A percentile compares a stretch with the other conserved stretches of the same genome.
These are phyloP conservation scores for Penicillium soppii DNA, from an alignment of 495 filamentous ascomycete genomes.

Conservation along the genomic window DNA sequence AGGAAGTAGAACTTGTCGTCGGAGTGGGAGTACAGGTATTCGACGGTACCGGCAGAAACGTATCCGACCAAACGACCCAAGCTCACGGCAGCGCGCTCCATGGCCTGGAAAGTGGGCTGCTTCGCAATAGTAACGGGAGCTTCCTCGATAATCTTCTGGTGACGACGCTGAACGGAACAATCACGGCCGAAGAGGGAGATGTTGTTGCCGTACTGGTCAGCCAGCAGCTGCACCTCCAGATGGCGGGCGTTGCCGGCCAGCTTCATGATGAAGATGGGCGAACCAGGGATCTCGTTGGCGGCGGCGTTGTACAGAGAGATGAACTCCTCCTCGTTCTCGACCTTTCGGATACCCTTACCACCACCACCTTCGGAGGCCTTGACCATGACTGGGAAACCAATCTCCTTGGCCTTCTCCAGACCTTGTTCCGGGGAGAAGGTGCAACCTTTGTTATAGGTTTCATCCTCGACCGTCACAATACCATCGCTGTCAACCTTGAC, in stretches of 20 bases:
- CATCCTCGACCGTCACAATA: conserved; percentile 87
- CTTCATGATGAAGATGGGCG: conserved; percentile 99
- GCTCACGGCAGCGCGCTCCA: conserved; percentile 96
- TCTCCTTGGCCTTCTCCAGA: conserved; percentile 79
- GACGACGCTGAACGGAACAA: conserved; percentile 96
- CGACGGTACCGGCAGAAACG: conserved; percentile 97
- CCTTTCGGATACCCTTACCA: conserved; percentile 99
- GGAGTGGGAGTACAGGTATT: conserved; percentile 97
- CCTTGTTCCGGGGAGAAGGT: conserved; percentile 86
- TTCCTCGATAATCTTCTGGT: conserved; percentile 99
- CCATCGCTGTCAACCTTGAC: conserved; percentile 77
- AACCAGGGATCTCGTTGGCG: conserved; percentile 96
- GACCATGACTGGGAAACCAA: conserved; percentile 99
- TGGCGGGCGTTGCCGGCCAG: conserved; percentile 93
- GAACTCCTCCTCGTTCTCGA: conserved; percentile 82
- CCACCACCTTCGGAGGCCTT: conserved; percentile 99
- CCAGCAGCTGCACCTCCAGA: conserved; percentile 95
- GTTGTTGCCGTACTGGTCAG: conserved; percentile 99
- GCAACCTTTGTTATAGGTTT: conserved; percentile 88
- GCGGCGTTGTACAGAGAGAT: conserved; percentile 85
- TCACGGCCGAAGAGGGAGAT: conserved; percentile 98
- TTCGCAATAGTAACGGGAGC: conserved; percentile 96
- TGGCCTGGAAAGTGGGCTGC: conserved; percentile 81
- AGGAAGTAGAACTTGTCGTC: conserved; percentile 99
- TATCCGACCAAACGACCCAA: conserved; percentile 94